Evolutionary conservation across 148 eudicot genomes (phyloP), one percentile per base, ranked within the genome.

Genomic region (Arctostaphylos glauca): DNA sequence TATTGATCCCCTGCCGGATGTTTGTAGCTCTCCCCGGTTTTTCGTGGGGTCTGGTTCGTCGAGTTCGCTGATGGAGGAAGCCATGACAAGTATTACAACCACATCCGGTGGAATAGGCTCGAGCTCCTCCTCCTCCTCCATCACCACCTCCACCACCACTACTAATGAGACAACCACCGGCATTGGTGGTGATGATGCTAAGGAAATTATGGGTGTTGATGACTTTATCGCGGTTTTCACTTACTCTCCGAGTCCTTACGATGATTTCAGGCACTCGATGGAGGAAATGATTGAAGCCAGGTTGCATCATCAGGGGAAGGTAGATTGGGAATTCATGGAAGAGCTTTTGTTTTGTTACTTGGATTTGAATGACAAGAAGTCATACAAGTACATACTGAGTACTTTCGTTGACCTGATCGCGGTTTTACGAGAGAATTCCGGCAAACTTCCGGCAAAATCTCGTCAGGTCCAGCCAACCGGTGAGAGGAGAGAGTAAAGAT

Each of bases 321-420:
- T 93, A 25, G 92, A 95, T 81, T 93, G 95, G 97, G 94, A 89
- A 9, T 95, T 92, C 78, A 84, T 95, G 92, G 94, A 93, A 77
- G 95, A 92, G 80, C 84, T 95, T 13, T 67, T 95, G 84, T 92
- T 91, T 83, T 86, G 92, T 82, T 93, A 89, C 84, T 58, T 95
- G 83, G 85, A 91, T 76, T 77, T 95, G 92, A 93, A 95, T 81
- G 90, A 92, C 76, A 90, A 89, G 83, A 91, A 87, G 82, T 92
- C 87, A 0, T 85, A 89, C 53, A 86, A 84, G 87, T 91, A 84
- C 67, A 92, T 95, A 78, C 82, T 93, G 6, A 84, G 93, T 56
- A 97, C 98, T 19, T 95, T 91, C 72, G 93, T 90, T 23, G 98
- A 92, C 71, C 80, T 92, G 25, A 58, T 93, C 16, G 87, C 86